A percentile compares a stretch with the other conserved stretches of the same genome.
Conservation (phyloP, 306 rosid species). For the Bauhinia variegata region DNA sequence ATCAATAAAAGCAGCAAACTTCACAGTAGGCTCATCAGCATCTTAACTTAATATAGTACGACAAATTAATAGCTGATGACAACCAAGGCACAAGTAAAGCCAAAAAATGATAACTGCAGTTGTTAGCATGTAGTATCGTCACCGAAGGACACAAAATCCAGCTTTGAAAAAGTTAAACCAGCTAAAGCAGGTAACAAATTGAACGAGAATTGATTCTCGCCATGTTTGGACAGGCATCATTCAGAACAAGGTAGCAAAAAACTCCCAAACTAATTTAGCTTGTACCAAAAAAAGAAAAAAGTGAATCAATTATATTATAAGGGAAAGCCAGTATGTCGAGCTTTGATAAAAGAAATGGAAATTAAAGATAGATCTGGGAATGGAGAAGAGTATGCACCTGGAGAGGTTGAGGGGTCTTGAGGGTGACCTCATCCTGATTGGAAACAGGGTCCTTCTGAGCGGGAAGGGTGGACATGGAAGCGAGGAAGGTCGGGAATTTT, state of each 20-base stretch:
- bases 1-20: not conserved
- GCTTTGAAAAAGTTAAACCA: too few species aligned
- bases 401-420: constrained; percentile 37
- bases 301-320: not conserved
- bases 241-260: not conserved
- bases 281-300: not conserved
- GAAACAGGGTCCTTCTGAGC: constrained; percentile 38
- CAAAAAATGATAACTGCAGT: too few species aligned
- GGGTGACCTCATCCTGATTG: constrained; percentile 34
- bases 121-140: too few species aligned
- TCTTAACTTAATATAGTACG: not conserved
- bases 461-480: constrained; percentile 56
- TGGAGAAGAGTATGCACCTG: constrained; percentile 43
- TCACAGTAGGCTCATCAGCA: not conserved
- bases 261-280: not conserved
- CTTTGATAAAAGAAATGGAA: not conserved
- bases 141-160: too few species aligned
- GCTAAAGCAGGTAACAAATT: too few species aligned
- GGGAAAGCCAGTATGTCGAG: too few species aligned
- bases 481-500: constrained; percentile 17
- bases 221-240: not conserved
- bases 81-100: not conserved
- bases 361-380: not conserved
- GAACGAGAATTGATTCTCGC: too few species aligned
- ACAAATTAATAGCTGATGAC: not conserved